Evolutionary conservation across 2,329 filamentous ascomycete species (phyloP).

Genomic region (Neopestalotiopsis sp.): DNA sequence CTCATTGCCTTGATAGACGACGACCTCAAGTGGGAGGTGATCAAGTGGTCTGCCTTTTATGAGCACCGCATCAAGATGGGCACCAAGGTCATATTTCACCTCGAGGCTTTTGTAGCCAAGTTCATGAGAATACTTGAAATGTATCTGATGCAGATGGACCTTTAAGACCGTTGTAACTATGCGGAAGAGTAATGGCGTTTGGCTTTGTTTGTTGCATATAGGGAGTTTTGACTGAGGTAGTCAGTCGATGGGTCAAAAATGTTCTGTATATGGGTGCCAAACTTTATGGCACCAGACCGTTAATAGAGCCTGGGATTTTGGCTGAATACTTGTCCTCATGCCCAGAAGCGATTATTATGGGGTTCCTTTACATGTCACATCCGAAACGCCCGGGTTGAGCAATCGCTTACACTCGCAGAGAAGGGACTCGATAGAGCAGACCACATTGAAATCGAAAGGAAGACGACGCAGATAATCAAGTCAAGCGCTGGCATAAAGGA

Average conservation of each 20-base stretch:
- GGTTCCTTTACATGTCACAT: not conserved
- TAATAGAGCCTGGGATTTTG: not conserved
- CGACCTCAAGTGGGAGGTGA: slow-evolving; percentile 85
- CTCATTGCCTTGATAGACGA: slow-evolving; percentile 88
- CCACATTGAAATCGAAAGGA: not conserved
- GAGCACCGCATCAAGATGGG: slow-evolving; percentile 93
- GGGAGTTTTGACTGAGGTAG: not conserved
- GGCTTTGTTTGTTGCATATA: not conserved
- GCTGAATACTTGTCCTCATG: not conserved
- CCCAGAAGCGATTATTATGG: not conserved
- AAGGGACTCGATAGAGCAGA: not conserved
- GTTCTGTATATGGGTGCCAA: not conserved
- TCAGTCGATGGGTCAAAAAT: not conserved
- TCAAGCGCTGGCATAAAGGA: not conserved
- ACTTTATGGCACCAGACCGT: not conserved
- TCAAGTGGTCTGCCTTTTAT: slow-evolving; percentile 96
- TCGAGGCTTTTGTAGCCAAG: slow-evolving; percentile 98
- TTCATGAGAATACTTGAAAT: slow-evolving; percentile 97
- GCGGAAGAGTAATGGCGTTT: slow-evolving; percentile 5
- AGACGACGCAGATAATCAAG: not conserved
- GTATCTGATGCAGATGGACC: slow-evolving; percentile 86
- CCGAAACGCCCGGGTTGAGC: not conserved
- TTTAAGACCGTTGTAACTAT: slow-evolving; percentile 43
- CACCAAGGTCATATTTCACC: slow-evolving; percentile 95
- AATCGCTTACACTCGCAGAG: not conserved